phyloP scores from a whole-genome alignment of 1,139 yeast species.

The Candida sanyaensis region DNA sequence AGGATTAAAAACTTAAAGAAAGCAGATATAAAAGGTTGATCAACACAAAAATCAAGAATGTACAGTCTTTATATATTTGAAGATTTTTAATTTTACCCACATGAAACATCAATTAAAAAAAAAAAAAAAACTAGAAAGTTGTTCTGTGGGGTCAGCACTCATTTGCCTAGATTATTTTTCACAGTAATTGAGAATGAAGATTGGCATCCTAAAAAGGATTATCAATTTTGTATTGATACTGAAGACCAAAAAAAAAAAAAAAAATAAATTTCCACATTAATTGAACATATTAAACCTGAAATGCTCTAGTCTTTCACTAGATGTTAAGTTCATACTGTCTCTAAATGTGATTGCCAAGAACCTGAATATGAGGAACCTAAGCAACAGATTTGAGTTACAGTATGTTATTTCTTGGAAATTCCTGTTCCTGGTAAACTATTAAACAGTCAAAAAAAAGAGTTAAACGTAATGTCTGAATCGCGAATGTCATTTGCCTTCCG shows the following conservation, averaged over 20 bases:
- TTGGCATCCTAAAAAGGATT: background rate
- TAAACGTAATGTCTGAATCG: background rate
- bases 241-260: background rate
- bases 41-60: background rate
- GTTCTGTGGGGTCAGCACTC: background rate
- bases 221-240: background rate
- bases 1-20: too few species aligned
- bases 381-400: background rate
- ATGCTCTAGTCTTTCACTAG: background rate
- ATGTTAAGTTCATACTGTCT: background rate
- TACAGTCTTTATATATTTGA: background rate
- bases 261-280: background rate
- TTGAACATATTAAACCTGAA: background rate
- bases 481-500: background rate
- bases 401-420: background rate
- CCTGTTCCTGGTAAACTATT: background rate
- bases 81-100: background rate
- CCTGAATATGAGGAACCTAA: background rate
- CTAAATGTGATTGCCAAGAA: background rate
- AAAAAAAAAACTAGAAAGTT: background rate
- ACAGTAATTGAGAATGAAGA: background rate
- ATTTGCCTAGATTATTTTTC: background rate
- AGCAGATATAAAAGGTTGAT: too few species aligned
- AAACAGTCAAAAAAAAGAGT: background rate
- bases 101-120: background rate